A percentile compares a stretch with the other conserved stretches of the same genome.
Evolutionary conservation across 1,284 basidiomycete species (phyloP).

Genomic region (Schizopora paradoxa): DNA sequence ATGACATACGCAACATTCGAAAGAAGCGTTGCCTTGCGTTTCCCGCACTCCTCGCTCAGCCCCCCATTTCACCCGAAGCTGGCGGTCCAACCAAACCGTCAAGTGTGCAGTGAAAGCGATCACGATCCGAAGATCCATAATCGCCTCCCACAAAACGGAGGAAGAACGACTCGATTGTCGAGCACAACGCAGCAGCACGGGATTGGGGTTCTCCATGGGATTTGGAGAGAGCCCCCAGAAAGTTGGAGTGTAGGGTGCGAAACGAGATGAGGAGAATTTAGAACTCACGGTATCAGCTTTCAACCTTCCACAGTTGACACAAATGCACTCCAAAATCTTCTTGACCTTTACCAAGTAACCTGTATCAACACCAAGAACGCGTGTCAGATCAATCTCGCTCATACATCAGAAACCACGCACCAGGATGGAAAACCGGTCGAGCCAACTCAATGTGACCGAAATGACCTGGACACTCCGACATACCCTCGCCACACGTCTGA

Average conservation of each 20-base stretch:
- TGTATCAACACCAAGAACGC: constrained; percentile 27
- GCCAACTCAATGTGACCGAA: constrained; percentile 99
- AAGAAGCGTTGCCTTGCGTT: constrained; percentile 42
- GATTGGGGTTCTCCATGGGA: constrained; percentile 84
- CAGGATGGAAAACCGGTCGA: constrained; percentile 94
- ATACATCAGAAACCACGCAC: constrained; percentile 40
- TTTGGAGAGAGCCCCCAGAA: constrained; percentile 91
- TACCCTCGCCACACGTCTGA: constrained; percentile 98
- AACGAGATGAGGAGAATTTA: constrained; percentile 73
- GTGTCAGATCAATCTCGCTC: background rate
- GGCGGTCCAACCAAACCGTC: constrained; percentile 73
- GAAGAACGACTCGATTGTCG: constrained; percentile 76
- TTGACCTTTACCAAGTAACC: constrained; percentile 99
- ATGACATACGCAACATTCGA: too few species aligned
- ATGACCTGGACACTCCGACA: constrained; percentile 97
- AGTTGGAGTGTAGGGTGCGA: constrained; percentile 85
- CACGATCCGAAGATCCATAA: constrained; percentile 83
- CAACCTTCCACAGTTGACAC: constrained; percentile 96
- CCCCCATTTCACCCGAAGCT: constrained; percentile 89
- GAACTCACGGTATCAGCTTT: constrained; percentile 94
- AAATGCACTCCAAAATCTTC: constrained; percentile 98
- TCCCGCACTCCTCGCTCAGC: constrained; percentile 88
- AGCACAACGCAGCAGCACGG: constrained; percentile 66
- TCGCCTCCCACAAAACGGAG: constrained; percentile 56
- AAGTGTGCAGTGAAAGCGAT: constrained; percentile 61